These are phyloP conservation scores for Amborella trichopoda DNA, from an alignment of 164 flowering plant genomes.

Conservation along the genomic window DNA sequence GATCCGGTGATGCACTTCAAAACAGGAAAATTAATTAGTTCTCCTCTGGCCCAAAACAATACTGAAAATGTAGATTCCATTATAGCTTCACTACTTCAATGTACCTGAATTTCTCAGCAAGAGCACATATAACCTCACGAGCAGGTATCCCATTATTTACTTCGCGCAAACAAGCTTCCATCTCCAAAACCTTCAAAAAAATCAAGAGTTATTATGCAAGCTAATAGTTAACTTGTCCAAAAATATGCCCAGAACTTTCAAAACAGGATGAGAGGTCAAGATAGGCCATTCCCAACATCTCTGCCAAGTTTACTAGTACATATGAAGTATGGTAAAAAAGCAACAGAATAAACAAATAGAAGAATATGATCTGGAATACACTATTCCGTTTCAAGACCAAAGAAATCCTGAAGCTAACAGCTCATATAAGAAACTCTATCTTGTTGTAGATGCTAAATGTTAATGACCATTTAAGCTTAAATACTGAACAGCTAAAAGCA, in stretches of 20 bases:
- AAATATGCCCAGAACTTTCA: no score
- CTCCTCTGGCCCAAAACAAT: background rate
- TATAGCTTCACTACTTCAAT: background rate
- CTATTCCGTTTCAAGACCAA: no score
- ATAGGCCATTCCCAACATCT: background rate
- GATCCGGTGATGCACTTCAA: slow-evolving; percentile 52
- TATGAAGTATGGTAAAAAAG: background rate
- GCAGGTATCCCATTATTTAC: slow-evolving; percentile 49
- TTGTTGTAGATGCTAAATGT: no score
- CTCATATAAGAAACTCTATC: no score
- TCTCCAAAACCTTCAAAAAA: slow-evolving; percentile 47
- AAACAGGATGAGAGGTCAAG: background rate
- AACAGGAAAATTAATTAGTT: slow-evolving; percentile 3
- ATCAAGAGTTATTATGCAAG: no score
- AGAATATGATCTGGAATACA: no score
- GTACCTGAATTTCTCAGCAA: slow-evolving; percentile 89
- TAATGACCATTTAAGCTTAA: no score
- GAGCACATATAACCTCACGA: slow-evolving; percentile 55
- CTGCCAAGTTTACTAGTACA: no score
- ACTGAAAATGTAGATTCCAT: background rate
- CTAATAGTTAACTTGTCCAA: no score
- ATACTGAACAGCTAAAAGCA: no score
- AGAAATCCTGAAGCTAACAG: no score
- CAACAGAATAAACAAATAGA: background rate
- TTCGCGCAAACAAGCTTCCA: slow-evolving; percentile 73